Percentiles rank a stretch among this genome's conserved stretches.
Evolutionary conservation across 768 basidiomycete genomes (phyloP).

Genomic region (Pulveroboletus frians): DNA sequence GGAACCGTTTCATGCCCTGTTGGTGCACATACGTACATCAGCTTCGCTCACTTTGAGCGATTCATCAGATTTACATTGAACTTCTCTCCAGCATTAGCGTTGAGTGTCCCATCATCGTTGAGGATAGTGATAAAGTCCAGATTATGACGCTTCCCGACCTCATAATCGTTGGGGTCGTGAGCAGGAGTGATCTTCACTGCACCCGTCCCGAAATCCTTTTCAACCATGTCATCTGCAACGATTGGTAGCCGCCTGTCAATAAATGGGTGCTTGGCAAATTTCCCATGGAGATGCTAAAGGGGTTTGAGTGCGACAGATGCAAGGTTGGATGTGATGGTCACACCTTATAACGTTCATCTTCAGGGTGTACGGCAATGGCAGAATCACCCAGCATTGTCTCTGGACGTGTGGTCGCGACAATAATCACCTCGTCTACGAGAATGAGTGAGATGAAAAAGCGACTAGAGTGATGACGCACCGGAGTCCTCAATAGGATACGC

Average conservation of each 20-base stretch:
- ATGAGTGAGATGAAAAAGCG: neutral
- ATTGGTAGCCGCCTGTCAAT: slow-evolving; percentile 82
- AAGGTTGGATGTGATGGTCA: neutral
- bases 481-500: slow-evolving; percentile 88
- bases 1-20: slow-evolving; percentile 97
- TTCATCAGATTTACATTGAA: slow-evolving; percentile 52
- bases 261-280: slow-evolving; percentile 88
- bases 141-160: slow-evolving; percentile 82
- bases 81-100: slow-evolving; percentile 75
- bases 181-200: slow-evolving; percentile 99
- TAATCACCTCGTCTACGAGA: slow-evolving; percentile 71
- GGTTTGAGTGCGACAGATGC: neutral
- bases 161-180: slow-evolving; percentile 96
- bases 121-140: slow-evolving; percentile 91
- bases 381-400: slow-evolving; percentile 99
- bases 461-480: slow-evolving; percentile 38
- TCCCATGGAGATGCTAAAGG: slow-evolving; percentile 82
- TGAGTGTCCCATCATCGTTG: slow-evolving; percentile 96
- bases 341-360: slow-evolving; percentile 84
- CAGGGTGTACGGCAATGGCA: slow-evolving; percentile 92
- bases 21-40: neutral
- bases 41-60: neutral
- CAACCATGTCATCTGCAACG: slow-evolving; percentile 80
- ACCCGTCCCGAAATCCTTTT: slow-evolving; percentile 95
- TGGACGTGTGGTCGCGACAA: slow-evolving; percentile 95